Evolutionary conservation across 169 alveolate genomes (phyloP), one percentile per base, ranked within the genome.

Genomic region (Plasmodium inui): DNA sequence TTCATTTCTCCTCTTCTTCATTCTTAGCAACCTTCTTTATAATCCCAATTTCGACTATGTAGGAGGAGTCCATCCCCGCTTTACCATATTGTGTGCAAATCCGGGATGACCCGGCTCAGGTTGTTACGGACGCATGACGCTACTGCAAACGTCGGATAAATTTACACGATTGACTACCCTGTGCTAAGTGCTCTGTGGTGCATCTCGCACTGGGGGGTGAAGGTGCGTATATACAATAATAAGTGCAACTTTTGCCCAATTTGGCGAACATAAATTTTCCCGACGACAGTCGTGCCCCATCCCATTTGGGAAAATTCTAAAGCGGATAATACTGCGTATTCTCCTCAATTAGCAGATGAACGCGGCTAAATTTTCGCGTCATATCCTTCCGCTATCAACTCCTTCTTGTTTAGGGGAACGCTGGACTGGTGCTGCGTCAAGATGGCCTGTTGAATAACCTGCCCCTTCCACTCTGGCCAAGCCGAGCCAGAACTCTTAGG

Each of bases 401-500:
- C 99, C 78, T 97, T 97, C 83, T 92, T 97, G 90, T 97, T 97
- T 71, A 98, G 95, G 37, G 98, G 98, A 9, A 97, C 95, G 34
- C 97, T 98, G n/a, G 96, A 96, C 72, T 96, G 97, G 83, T 97
- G 97, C 92, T 97, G 98, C 10, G 99, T 97, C 17, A 97, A 96
- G 79, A 97, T 95, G 9, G 98, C 98, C 89, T 97, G 98, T 85
- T 97, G 98, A 55, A 97, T 97, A 10, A 97, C 99, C 83, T 97
- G 98, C 19, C 98, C 99, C 96, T 97, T 97, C 99, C 99, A 97
- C 82, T 97, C 99, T 50, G 96, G 97, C 99, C 99, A 97, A 10
- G 99, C 99, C 3, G 96, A 91, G 41, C 94, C 97, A 37, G 96
- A 95, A 74, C 96, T 97, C 83, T 84, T 96, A 72, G 91, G 96